Evolutionary conservation across 129 eudicot genomes (phyloP).

Genomic region (Chrysanthemum seticuspe): DNA sequence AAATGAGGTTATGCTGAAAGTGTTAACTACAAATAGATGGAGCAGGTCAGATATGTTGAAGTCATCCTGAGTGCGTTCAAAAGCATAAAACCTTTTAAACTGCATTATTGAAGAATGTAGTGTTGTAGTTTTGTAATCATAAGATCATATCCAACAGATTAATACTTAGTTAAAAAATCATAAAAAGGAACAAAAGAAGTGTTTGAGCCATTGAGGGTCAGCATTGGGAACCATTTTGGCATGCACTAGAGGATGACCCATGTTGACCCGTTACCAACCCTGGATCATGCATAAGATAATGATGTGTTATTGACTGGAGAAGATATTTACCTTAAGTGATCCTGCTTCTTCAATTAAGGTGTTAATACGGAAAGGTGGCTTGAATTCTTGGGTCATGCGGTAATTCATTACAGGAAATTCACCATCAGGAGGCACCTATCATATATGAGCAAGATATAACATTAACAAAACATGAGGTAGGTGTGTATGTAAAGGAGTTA

Average conservation of each 20-base stretch:
- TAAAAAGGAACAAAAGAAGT: background rate
- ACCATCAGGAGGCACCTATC: conserved; percentile 92
- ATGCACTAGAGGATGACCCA: background rate
- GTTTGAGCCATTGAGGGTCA: no score
- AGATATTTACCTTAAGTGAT: conserved; percentile 55
- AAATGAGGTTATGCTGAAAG: background rate
- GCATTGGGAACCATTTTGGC: no score
- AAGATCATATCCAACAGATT: background rate
- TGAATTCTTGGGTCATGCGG: conserved; percentile 95
- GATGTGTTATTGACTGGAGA: conserved; percentile 1
- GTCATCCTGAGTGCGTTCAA: background rate
- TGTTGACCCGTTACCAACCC: conserved; percentile 29
- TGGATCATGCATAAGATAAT: background rate
- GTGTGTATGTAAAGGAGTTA: conserved; percentile 14
- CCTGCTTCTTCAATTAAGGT: conserved; percentile 93
- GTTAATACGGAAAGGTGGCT: conserved; percentile 80
- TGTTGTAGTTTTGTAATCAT: background rate
- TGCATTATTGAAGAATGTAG: background rate
- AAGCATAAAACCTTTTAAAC: background rate
- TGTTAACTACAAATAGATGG: background rate
- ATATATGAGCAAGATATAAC: conserved; percentile 12
- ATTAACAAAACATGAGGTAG: conserved; percentile 7
- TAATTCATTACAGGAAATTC: conserved; percentile 99
- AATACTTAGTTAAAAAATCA: background rate
- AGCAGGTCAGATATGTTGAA: background rate